Base-by-base conservation (phyloP, 139 green algal species). In the Haematococcus lacustris region DNA sequence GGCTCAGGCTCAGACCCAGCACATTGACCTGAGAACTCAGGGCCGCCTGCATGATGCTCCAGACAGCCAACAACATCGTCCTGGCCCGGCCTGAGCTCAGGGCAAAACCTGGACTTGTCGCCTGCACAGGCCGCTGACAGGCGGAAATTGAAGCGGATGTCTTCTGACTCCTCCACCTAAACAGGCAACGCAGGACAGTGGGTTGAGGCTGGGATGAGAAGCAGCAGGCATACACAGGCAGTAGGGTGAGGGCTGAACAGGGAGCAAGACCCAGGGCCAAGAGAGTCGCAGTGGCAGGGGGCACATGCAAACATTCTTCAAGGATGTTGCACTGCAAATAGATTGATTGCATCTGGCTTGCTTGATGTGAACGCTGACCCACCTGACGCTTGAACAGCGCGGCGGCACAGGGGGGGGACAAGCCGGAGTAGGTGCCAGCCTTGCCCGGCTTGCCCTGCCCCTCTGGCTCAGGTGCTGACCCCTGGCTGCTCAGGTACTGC, bases 121-220 rank as follows among this genome's bases (percentile, higher is more conserved):
- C 21, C 60, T 17, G 70, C 72, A 68, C 80, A 86, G 0, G 73
- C 60, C 1, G 65, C n/a, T 2, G 73, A 71, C n/a, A 81, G 67
- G 38, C 68, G 38, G 66, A 74, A 78, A 70, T 82, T 74, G 67
- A 83, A 76, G 30, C 80, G 76, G 13, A 86, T 78, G 71, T 86
- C 80, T 71, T 86, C 76, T 38, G 61, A 73, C 68, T 86, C 80
- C 65, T 82, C 80, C 1, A 85, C 66, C 68, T 78, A 61, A 7
- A 51, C 30, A 3, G 3, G 61, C 5, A 23, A 40, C 40, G 4
- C 32, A 67, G 9, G 61, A 41, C 5, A 40, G 6, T 5, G 28
- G 33, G 30, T 5, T 26, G 30, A 25, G 4, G 17, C 21, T 30
- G 21, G 53, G 9, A 32, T 30, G 17, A 32, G 53, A 4, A 7